Base-by-base conservation (phyloP, 2,329 filamentous ascomycete genomes). In the Talaromyces albobiverticillius region DNA sequence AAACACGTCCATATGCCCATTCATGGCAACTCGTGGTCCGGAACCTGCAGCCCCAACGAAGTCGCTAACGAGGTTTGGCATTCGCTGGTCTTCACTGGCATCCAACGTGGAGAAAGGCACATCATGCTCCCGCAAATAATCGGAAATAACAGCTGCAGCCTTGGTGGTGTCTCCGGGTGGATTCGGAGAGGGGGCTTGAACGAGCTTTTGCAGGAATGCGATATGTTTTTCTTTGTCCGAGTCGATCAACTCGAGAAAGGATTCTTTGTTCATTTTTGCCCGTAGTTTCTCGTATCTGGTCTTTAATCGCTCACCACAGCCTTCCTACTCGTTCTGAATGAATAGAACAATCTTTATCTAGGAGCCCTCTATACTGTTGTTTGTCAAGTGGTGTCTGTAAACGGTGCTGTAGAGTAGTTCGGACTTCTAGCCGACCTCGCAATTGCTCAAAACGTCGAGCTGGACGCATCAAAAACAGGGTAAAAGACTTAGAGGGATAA, bases 1-100 rank as follows among this genome's bases (percentile, higher is more conserved):
- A 42, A 75, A 75, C 2, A 71, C 68, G 47, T 76, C 73, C n/a
- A 76, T 72, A 56, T 76, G 74, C 4, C 73, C 71, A 53, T 76
- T 76, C 42, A 76, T 60, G 5, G 73, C 64, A 14, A 76, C 60
- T 3, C 68, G 65, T 0, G 64, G 67, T 0, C 66, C 66, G 11
- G 57, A 47, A 5, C 57, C 53, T 31, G 36, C 38, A 3, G 26
- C 56, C 3, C 53, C 59, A 31, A 32, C 23, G 25, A 46, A 51
- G 8, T 69, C 64, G 50, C 62, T 62, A 29, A 73, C 67, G 11
- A 75, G 54, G 50, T 72, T 74, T 4, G 70, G 71, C 8, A 62
- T 62, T 18, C 65, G 54, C 6, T 53, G 4, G 9, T 38, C 34
- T 9, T 4, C 46, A 26, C 64, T 60, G 6, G 69, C 67, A 4